Conservation (phyloP, 345 rosid genomes). For the Pistacia atlantica region DNA sequence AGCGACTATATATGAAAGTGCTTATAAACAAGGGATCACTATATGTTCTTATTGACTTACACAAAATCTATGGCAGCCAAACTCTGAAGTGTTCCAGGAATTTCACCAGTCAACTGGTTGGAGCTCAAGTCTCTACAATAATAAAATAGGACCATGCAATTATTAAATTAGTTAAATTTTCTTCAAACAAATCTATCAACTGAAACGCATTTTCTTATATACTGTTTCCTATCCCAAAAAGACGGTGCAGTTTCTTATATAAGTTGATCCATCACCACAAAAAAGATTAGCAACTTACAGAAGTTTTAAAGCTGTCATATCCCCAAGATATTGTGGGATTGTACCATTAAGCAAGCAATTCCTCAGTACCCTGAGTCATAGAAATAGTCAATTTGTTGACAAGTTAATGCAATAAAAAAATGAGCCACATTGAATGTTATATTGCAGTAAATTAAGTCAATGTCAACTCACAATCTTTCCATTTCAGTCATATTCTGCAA, state of each 20-base stretch:
- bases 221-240: too few relatives aligned
- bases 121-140: slow-evolving; percentile 74
- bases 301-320: slow-evolving; percentile 28
- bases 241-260: background rate
- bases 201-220: too few relatives aligned
- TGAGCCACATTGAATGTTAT: background rate
- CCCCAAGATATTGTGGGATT: slow-evolving; percentile 55
- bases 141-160: background rate
- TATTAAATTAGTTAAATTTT: background rate
- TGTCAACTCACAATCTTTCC: slow-evolving; percentile 51
- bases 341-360: slow-evolving; percentile 55
- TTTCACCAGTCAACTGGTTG: slow-evolving; percentile 61
- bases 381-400: background rate
- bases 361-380: slow-evolving; percentile 55
- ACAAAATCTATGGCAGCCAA: slow-evolving; percentile 18
- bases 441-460: background rate
- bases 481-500: slow-evolving; percentile 30
- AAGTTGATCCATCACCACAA: background rate
- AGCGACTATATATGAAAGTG: background rate
- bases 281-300: slow-evolving; percentile 49
- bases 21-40: background rate
- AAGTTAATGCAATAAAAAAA: background rate
- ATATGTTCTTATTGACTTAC: slow-evolving; percentile 41
- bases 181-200: background rate
- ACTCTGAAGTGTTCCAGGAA: slow-evolving; percentile 40